Base-by-base conservation (phyloP, 108 stramenopile species). In the Conticribra guillardii region DNA sequence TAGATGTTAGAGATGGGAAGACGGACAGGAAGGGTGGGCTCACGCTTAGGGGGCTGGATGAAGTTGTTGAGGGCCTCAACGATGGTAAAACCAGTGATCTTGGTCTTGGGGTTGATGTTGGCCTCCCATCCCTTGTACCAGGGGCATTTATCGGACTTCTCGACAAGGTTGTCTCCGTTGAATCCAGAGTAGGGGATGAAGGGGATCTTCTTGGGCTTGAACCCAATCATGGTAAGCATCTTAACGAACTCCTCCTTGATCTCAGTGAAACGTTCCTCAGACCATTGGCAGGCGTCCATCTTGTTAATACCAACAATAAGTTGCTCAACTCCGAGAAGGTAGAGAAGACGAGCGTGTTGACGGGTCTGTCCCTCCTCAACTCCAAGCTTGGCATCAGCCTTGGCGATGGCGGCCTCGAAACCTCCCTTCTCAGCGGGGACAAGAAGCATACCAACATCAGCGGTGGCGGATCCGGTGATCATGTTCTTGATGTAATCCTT, bases 401-500 rank as follows among this genome's bases (percentile, higher is more conserved):
- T 91, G 73, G 89, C 89, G 48, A 91, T 91, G 67, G 89, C 89
- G 28, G 89, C 87, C 79, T 91, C 89, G 84, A 91, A 91, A 75
- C 89, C 89, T 58, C 89, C 89, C 85, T 91, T 91, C 67, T 89
- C 87, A 58, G 87, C 87, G 61, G 87, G 87, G 23, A 89, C 87
- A 58, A 88, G 81, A 60, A 88, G 75, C 68, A 88, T 71, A 72
- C 87, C 87, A n/a, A 89, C 87, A 76, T 89, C 87, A 61, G 87
- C 87, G 60, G 87, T 89, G 78, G 87, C 83, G 26, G 83, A 86
- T 74, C 87, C 87, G 59, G 87, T 89, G 64, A 89, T 89, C 87
- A 89, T 89, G 82, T 89, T 89, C 82, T 89, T 89, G 82, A 89
- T 89, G 87, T 89, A 89, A 89, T 89, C 87, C 87, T 86, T 89